These are phyloP conservation scores for Microcyclospora pomicola DNA, from an alignment of 2,329 filamentous ascomycete genomes.

Conservation along the genomic window DNA sequence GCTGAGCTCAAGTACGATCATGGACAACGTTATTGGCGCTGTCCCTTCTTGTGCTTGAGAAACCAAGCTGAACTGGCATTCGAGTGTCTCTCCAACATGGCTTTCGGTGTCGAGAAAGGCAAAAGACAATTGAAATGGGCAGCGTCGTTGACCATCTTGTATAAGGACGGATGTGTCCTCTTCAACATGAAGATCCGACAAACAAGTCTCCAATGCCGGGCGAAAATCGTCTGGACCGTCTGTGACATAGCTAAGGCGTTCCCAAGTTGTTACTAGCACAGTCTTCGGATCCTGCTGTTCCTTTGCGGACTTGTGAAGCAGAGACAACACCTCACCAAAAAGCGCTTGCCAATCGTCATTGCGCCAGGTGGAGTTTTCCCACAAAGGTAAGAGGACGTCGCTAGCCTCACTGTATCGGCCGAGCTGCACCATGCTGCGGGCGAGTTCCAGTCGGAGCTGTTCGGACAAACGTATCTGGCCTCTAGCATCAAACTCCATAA, in stretches of 20 bases:
- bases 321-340: conserved; percentile 39
- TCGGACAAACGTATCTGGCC: conserved; percentile 42
- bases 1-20: conserved; percentile 9
- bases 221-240: too few relatives aligned
- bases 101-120: conserved; percentile 41
- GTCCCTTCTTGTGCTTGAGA: conserved; percentile 32
- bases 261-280: conserved; percentile 42
- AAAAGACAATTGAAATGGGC: conserved; percentile 36
- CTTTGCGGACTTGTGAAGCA: conserved; percentile 40
- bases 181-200: too few relatives aligned
- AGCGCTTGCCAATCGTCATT: conserved; percentile 45
- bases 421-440: conserved; percentile 31
- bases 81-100: conserved; percentile 45
- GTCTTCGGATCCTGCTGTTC: conserved; percentile 29
- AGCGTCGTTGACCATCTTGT: conserved; percentile 10
- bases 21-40: conserved; percentile 9
- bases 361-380: conserved; percentile 45
- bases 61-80: conserved; percentile 40
- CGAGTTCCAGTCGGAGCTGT: conserved; percentile 40
- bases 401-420: conserved; percentile 39
- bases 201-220: too few relatives aligned
- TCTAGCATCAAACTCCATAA: conserved; percentile 35
- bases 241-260: conserved; percentile 27
- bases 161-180: conserved; percentile 1
- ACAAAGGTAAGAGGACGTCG: conserved; percentile 38